These are phyloP conservation scores for Rhododendron simsii DNA, from an alignment of 148 eudicot species.

Conservation along the genomic window DNA sequence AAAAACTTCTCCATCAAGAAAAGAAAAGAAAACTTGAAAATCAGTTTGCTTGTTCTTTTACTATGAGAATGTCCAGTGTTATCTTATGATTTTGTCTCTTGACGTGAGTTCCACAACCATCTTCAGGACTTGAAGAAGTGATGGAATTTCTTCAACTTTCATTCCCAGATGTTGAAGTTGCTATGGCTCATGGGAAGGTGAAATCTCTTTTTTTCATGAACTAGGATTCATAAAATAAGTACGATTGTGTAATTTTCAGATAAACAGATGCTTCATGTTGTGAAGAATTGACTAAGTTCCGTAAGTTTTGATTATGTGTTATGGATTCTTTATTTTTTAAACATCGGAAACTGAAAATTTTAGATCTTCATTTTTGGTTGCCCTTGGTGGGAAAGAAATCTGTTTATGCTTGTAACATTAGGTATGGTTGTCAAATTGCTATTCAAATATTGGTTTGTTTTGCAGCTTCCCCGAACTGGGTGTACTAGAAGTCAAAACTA, in stretches of 20 bases:
- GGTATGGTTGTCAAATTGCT: not conserved
- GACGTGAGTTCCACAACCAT: constrained; percentile 5
- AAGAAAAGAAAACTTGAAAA: not conserved
- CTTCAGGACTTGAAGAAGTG: constrained; percentile 84
- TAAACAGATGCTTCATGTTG: not conserved
- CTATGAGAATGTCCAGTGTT: not conserved
- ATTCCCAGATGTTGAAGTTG: constrained; percentile 73
- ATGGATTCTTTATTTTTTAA: not conserved
- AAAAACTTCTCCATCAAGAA: not conserved
- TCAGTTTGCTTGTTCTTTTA: not conserved
- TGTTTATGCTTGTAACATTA: not conserved
- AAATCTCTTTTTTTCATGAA: not conserved
- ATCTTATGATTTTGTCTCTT: not conserved
- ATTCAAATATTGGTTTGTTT: not conserved
- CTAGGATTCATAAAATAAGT: not conserved
- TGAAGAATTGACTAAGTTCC: constrained; percentile 3
- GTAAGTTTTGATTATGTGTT: not conserved
- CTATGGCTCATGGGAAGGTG: constrained; percentile 98
- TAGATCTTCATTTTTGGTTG: not conserved
- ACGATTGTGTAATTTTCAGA: not conserved
- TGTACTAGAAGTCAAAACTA: not conserved
- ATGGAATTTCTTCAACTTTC: constrained; percentile 62
- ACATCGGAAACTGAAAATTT: not conserved
- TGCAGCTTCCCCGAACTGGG: not conserved
- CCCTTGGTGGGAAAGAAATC: not conserved